Evolutionary conservation across 371 early-diverging fungal genomes (phyloP), one percentile per base, ranked within the genome.

Genomic region (Mortierella polycephala): DNA sequence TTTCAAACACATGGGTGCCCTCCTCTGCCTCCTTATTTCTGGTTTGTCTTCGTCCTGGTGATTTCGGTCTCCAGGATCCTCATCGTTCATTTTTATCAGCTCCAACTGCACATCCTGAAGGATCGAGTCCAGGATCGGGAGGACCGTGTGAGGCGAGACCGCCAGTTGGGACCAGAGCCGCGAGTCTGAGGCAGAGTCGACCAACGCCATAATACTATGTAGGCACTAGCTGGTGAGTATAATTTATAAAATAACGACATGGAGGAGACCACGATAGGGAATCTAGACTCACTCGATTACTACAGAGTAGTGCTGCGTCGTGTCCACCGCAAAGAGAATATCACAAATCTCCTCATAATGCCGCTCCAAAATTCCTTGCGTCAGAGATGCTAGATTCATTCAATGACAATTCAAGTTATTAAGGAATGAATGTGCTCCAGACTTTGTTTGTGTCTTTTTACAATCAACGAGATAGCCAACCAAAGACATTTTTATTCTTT

Each of bases 61-160:
- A 6, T 47, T 18, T 14, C 59, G 21, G 0, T 16, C 46, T 12
- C 21, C 21, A 16, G 52, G 21, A 4, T 42, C 30, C 4, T 30
- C 50, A 20, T 66, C 53, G 23, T 66, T 65, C 7, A 37, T 56
- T 1, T 41, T 51, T 30, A 79, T 66, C 18, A 79, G 45, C 14
- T 79, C 80, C 46, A 45, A 45, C 21, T 79, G 80, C 0, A 68
- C 69, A 21, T 79, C 80, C 57, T 79, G 80, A 8, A 79, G 64
- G 39, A 69, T 66, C 1, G 69, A 56, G 42, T 79, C 80, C 39
- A 79, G 39, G 23, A 79, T 58, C 18, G 80, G 80, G 4, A 79
- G 67, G 5, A 79, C 80, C 16, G 45, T 69, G n/a, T 73, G 80
- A 5, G 80, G 80, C 14, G 67, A 73, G 2, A 53, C 55, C 39